Evolutionary conservation across 768 basidiomycete species (phyloP).

Genomic region (Suillus bovinus): DNA sequence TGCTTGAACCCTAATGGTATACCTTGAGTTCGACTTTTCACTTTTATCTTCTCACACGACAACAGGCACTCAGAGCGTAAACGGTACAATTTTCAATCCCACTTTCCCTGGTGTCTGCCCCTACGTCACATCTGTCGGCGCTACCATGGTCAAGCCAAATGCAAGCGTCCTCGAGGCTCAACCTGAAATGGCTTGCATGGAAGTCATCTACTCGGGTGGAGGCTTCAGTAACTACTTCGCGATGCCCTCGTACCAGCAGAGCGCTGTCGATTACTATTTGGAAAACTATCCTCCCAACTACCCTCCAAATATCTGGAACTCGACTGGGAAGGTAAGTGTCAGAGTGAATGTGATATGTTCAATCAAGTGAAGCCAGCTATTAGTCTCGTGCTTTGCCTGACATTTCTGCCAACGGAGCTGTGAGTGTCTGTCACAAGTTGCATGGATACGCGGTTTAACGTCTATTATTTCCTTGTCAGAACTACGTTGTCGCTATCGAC

Average conservation of each 20-base stretch:
- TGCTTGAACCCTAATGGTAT: constrained; percentile 35
- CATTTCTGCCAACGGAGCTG: constrained; percentile 29
- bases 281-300: constrained; percentile 31
- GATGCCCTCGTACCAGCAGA: constrained; percentile 41
- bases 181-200: constrained; percentile 33
- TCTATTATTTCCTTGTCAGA: constrained; percentile 6
- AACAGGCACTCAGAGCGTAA: constrained; percentile 37
- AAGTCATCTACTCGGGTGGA: constrained; percentile 33
- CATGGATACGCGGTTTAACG: neutral
- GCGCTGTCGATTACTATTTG: constrained; percentile 33
- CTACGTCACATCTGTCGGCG: constrained; percentile 47
- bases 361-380: neutral
- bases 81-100: constrained; percentile 57
- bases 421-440: constrained; percentile 51
- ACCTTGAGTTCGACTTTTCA: neutral
- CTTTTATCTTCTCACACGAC: neutral
- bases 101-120: constrained; percentile 46
- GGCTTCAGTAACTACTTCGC: constrained; percentile 45
- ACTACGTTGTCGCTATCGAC: constrained; percentile 18
- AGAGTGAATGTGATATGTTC: neutral
- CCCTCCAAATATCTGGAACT: constrained; percentile 27
- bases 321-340: constrained; percentile 23
- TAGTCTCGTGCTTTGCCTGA: constrained; percentile 19
- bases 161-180: constrained; percentile 25
- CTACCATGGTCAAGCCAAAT: constrained; percentile 43